Evolutionary conservation across 164 flowering plant genomes (phyloP).

Genomic region (Paratinospora sagittata): DNA sequence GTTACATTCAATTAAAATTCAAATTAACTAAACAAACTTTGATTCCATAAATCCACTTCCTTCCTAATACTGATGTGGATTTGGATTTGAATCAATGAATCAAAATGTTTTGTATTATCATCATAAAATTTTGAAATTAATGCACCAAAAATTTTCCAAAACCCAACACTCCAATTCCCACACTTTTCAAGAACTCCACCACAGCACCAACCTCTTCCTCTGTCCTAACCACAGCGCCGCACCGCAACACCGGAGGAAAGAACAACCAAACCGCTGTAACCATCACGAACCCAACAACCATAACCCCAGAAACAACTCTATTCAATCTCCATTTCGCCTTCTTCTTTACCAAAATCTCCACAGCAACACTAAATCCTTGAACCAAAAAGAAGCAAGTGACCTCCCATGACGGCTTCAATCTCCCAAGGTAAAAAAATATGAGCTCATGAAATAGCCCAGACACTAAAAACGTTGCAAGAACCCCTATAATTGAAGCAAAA

Average conservation of each 20-base stretch:
- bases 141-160: too few relatives aligned
- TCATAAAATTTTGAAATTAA: too few relatives aligned
- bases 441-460: slow-evolving; percentile 17
- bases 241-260: slow-evolving; percentile 7
- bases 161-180: too few relatives aligned
- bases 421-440: slow-evolving; percentile 1
- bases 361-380: slow-evolving; percentile 3
- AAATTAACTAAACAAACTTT: too few relatives aligned
- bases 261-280: slow-evolving; percentile 10
- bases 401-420: slow-evolving; percentile 11
- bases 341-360: slow-evolving; percentile 6
- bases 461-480: slow-evolving; percentile 11
- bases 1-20: too few relatives aligned
- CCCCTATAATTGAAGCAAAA: background rate
- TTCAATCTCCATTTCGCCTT: background rate
- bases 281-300: slow-evolving; percentile 7
- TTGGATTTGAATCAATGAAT: too few relatives aligned
- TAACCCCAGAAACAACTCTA: background rate
- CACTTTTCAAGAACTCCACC: background rate
- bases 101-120: too few relatives aligned
- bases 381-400: slow-evolving; percentile 14
- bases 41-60: too few relatives aligned
- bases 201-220: background rate
- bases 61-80: too few relatives aligned
- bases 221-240: background rate